phyloP scores from a whole-genome alignment of 257 asterid species.

The Jacaranda mimosifolia region DNA sequence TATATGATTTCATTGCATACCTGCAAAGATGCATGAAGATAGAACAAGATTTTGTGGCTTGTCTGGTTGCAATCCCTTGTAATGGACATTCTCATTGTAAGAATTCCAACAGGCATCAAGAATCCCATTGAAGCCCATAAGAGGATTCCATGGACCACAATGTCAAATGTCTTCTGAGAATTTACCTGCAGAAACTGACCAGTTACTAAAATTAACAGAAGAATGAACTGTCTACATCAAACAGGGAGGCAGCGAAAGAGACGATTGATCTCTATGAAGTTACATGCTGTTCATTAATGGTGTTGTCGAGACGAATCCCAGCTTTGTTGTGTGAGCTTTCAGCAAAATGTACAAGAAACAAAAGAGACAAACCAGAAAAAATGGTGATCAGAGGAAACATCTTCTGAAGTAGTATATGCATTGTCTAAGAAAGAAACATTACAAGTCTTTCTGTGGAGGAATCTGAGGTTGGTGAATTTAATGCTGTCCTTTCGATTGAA shows the following conservation, averaged over 20 bases:
- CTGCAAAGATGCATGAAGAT: neutral
- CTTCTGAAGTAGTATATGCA: constrained; percentile 4
- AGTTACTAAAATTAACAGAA: neutral
- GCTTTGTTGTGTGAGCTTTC: constrained; percentile 26
- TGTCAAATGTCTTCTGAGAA: neutral
- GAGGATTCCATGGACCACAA: neutral
- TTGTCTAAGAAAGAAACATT: neutral
- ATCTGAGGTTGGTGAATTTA: constrained; percentile 11
- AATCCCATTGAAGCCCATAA: constrained; percentile 4
- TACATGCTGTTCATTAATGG: constrained; percentile 17
- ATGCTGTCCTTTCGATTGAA: constrained; percentile 13
- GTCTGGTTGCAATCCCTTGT: neutral
- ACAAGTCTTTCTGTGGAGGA: neutral
- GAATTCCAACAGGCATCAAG: constrained; percentile 3
- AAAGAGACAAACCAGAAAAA: neutral
- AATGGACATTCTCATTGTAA: neutral
- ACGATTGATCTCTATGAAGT: neutral
- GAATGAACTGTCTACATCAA: neutral
- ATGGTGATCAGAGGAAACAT: constrained; percentile 12
- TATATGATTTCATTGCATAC: neutral
- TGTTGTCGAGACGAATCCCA: constrained; percentile 12
- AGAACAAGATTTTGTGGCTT: neutral
- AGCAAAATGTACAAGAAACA: constrained; percentile 14
- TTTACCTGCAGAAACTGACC: neutral
- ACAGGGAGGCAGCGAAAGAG: neutral